Evolutionary conservation across 2,329 filamentous ascomycete species (phyloP).

Genomic region (Talaromyces sp.): DNA sequence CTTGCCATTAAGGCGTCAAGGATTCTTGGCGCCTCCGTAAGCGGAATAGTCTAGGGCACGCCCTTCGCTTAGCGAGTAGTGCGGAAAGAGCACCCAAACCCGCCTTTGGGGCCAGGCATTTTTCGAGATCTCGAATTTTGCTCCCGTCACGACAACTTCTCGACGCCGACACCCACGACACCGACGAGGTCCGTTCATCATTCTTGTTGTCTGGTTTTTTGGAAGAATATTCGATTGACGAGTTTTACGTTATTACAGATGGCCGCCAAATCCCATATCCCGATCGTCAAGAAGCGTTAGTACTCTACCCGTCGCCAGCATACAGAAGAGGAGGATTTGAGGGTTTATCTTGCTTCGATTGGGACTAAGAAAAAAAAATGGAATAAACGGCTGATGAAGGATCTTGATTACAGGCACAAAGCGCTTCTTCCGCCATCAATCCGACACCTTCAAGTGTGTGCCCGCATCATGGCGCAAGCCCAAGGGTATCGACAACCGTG

Average conservation of each 20-base stretch:
- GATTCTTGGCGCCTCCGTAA: slow-evolving; percentile 8
- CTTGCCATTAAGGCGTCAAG: neutral
- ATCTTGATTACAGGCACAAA: slow-evolving; percentile 67
- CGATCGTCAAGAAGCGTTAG: slow-evolving; percentile 99
- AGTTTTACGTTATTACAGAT: slow-evolving; percentile 52
- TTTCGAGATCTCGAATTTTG: slow-evolving; percentile 38
- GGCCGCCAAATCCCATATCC: slow-evolving; percentile 99
- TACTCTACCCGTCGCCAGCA: slow-evolving; percentile 16
- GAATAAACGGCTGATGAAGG: slow-evolving; percentile 31
- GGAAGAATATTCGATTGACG: slow-evolving; percentile 12
- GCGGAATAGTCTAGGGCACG: slow-evolving; percentile 17
- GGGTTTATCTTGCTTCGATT: neutral
- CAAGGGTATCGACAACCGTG: slow-evolving; percentile 99
- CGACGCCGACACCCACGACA: slow-evolving; percentile 40
- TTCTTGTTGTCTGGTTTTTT: neutral
- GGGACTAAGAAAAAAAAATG: slow-evolving; percentile 14
- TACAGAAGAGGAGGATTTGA: slow-evolving; percentile 1
- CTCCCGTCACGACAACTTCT: slow-evolving; percentile 41
- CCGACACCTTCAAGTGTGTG: slow-evolving; percentile 92
- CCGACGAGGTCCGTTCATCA: slow-evolving; percentile 42
- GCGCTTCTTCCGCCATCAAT: slow-evolving; percentile 96
- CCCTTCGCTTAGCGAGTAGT: slow-evolving; percentile 34
- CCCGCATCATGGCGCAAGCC: slow-evolving; percentile 95
- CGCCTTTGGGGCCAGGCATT: slow-evolving; percentile 27
- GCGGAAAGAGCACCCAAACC: slow-evolving; percentile 28